These are phyloP conservation scores for Whalleya microplaca DNA, from an alignment of 2,329 filamentous ascomycete genomes.

Conservation along the genomic window DNA sequence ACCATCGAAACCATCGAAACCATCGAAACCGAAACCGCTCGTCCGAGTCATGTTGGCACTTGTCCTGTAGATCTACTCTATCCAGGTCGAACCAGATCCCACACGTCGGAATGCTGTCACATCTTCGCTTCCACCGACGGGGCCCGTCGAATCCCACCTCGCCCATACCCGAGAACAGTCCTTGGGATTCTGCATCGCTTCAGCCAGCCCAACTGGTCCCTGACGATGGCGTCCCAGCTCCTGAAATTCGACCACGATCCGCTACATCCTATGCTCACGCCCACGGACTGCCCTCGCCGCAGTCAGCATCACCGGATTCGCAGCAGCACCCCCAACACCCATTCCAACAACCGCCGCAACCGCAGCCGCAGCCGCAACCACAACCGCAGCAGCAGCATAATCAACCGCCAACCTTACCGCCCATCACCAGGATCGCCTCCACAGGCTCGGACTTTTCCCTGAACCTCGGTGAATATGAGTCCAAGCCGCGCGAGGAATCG, in stretches of 20 bases:
- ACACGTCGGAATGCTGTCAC: constrained; percentile 50
- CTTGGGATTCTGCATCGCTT: constrained; percentile 45
- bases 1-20: too few species aligned
- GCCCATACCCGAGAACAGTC: constrained; percentile 51
- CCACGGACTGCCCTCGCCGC: constrained; percentile 44
- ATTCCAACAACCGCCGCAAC: constrained; percentile 13
- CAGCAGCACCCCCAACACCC: constrained; percentile 14
- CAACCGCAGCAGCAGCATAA: constrained; percentile 28
- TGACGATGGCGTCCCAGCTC: constrained; percentile 49
- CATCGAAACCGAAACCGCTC: neutral
- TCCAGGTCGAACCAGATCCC: constrained; percentile 13
- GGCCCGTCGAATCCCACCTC: constrained; percentile 60
- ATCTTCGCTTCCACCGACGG: constrained; percentile 62
- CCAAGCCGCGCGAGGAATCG: constrained; percentile 21
- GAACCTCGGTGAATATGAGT: constrained; percentile 18
- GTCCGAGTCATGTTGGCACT: constrained; percentile 29
- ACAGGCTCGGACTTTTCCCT: constrained; percentile 38
- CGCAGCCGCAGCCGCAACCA: constrained; percentile 14
- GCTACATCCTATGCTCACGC: constrained; percentile 36
- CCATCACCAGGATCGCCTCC: constrained; percentile 54
- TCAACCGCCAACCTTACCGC: constrained; percentile 42
- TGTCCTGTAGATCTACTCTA: constrained; percentile 23
- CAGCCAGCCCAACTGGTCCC: constrained; percentile 46
- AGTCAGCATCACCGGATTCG: constrained; percentile 14
- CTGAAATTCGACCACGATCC: constrained; percentile 47